Percentiles rank a stretch among this genome's conserved stretches.
phyloP scores from a whole-genome alignment of 2,329 filamentous ascomycete genomes.

The Colletotrichum liaoningense region DNA sequence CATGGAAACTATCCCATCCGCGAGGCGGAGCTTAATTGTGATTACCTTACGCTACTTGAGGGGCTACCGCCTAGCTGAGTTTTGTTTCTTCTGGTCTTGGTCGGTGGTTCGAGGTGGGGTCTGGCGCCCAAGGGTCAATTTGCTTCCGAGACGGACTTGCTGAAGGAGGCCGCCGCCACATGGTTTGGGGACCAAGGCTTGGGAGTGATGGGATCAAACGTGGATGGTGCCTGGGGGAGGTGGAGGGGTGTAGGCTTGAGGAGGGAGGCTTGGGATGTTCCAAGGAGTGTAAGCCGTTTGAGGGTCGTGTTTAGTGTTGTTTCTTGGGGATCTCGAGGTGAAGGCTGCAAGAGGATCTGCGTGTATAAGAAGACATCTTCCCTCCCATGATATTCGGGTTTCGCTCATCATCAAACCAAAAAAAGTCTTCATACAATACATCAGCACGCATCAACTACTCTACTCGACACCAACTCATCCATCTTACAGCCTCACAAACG shows the following conservation, averaged over 20 bases:
- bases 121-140: neutral
- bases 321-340: neutral
- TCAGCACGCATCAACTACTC: neutral
- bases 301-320: neutral
- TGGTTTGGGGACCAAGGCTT: neutral
- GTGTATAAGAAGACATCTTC: slow-evolving; percentile 19
- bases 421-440: neutral
- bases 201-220: neutral
- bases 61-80: neutral
- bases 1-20: slow-evolving; percentile 3
- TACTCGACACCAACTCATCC: neutral
- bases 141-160: neutral
- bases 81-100: neutral
- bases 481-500: neutral
- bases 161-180: neutral
- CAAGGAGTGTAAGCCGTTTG: neutral
- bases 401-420: neutral
- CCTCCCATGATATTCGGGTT: neutral
- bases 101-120: neutral
- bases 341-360: neutral
- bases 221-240: neutral
- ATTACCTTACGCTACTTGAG: neutral
- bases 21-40: slow-evolving; percentile 10
- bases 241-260: no score
- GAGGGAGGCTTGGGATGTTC: neutral